Percentiles rank a stretch among this genome's conserved stretches.
phyloP scores from a whole-genome alignment of 192 early-diverging fungal species.

The Backusella mclennaniae region DNA sequence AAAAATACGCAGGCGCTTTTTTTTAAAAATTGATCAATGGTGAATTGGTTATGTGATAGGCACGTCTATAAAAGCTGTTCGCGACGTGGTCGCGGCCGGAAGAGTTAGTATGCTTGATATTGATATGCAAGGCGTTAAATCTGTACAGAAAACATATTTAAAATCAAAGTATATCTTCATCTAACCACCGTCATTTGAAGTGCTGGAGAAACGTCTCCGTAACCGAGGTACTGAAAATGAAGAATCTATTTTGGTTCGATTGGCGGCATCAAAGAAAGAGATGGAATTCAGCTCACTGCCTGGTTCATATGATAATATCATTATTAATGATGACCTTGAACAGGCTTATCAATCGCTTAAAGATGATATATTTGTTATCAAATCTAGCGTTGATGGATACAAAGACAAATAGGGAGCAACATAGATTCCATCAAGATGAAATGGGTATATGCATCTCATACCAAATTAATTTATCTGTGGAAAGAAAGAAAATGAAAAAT shows the following conservation, averaged over 20 bases:
- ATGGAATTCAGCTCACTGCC: slow-evolving; percentile 69
- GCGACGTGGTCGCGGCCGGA: slow-evolving; percentile 68
- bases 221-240: slow-evolving; percentile 89
- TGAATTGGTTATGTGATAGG: slow-evolving; percentile 30
- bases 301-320: slow-evolving; percentile 67
- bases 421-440: no score
- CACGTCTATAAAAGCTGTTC: slow-evolving; percentile 76
- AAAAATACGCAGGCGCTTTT: not conserved
- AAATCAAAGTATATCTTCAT: slow-evolving; percentile 82
- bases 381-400: not conserved
- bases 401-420: not conserved
- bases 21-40: not conserved
- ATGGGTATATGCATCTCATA: not conserved
- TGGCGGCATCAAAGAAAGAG: slow-evolving; percentile 78
- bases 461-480: not conserved
- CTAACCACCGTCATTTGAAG: slow-evolving; percentile 76
- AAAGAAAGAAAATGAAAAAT: no score
- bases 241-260: slow-evolving; percentile 66
- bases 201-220: slow-evolving; percentile 80
- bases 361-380: slow-evolving; percentile 55
- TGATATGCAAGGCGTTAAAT: slow-evolving; percentile 86
- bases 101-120: slow-evolving; percentile 91
- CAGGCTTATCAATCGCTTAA: slow-evolving; percentile 71
- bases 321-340: slow-evolving; percentile 85
- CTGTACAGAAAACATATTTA: slow-evolving; percentile 69